Evolutionary conservation across 345 rosid genomes (phyloP), one percentile per base, ranked within the genome.

Genomic region (Capsella bursapastoris): DNA sequence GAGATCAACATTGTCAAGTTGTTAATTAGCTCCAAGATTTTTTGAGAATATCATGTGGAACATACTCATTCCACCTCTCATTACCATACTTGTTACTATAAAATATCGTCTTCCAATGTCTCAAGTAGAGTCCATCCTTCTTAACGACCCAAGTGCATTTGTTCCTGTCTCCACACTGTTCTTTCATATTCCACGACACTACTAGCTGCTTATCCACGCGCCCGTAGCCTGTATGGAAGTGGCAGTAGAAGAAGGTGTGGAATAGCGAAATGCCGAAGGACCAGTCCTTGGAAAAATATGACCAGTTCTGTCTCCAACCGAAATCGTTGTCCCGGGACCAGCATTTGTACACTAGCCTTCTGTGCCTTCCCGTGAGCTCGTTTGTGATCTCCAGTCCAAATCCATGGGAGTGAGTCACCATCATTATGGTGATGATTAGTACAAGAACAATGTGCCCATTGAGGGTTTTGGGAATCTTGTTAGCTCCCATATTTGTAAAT

Each of bases 331-430:
- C 77, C 3, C 72, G 61, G 34, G 80, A 77, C 80, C 77, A 77
- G 25, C 80, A 71, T 49, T 77, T 50, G 77, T 77, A 77, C 43
- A 59, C 77, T 58, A 77, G 80, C 56, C 25, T 77, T 16, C 72
- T 65, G 51, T 71, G 71, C 15, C 68, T 63, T 31, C 80, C 80
- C 0, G 68, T 18, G 48, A 77, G 68, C 38, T 77, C 77, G 76
- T 77, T 71, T 14, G 4, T 57, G 14, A 77, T 71, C 72, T 71
- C 68, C 1, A 77, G 80, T 34, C 65, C 31, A 71, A 58, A 77
- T 65, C 80, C 76, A 71, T 77, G 77, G 80, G 72, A 57, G 72
- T 77, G 76, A 71, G 72, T 65, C 80, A 77, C 73, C 68, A 25
- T 55, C 25, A 77, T 31, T 57, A 71, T 31, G 49, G 60, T 65